Conservation (phyloP, 352 stramenopile species). For the Phytophthora pinifolia region DNA sequence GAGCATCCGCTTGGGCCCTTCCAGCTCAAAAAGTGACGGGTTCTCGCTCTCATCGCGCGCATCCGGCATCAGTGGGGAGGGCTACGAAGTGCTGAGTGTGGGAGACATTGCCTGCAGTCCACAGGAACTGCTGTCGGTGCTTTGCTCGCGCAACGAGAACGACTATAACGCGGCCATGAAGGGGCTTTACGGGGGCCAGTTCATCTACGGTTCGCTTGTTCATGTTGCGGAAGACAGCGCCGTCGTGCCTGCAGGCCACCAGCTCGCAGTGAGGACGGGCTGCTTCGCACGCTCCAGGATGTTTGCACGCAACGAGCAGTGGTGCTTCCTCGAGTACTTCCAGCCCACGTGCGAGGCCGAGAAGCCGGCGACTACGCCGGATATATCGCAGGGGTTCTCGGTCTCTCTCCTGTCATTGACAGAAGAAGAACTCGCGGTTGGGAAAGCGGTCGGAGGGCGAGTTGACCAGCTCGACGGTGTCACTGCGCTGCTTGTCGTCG, state of each 20-base stretch:
- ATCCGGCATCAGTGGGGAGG: background rate
- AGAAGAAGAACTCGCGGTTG: slow-evolving; percentile 30
- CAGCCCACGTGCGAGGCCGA: slow-evolving; percentile 6
- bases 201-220: slow-evolving; percentile 55
- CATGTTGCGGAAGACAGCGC: slow-evolving; percentile 19
- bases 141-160: slow-evolving; percentile 28
- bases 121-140: slow-evolving; percentile 27
- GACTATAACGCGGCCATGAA: slow-evolving; percentile 44
- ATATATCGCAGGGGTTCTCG: slow-evolving; percentile 30
- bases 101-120: slow-evolving; percentile 34
- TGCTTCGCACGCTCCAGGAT: slow-evolving; percentile 41
- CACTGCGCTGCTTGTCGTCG: slow-evolving; percentile 34
- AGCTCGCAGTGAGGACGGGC: slow-evolving; percentile 30
- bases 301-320: slow-evolving; percentile 33
- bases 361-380: slow-evolving; percentile 2
- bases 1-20: slow-evolving; percentile 17
- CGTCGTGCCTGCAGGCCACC: slow-evolving; percentile 21
- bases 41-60: slow-evolving; percentile 25
- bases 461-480: slow-evolving; percentile 46
- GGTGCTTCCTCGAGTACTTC: slow-evolving; percentile 28
- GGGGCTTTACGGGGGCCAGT: slow-evolving; percentile 35
- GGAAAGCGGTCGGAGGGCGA: slow-evolving; percentile 31
- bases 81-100: slow-evolving; percentile 29
- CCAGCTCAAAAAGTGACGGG: background rate
- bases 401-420: slow-evolving; percentile 31